Percentiles rank a stretch among this genome's conserved stretches.
Conservation (phyloP, 1,139 yeast genomes). For the Geotrichum candidum region DNA sequence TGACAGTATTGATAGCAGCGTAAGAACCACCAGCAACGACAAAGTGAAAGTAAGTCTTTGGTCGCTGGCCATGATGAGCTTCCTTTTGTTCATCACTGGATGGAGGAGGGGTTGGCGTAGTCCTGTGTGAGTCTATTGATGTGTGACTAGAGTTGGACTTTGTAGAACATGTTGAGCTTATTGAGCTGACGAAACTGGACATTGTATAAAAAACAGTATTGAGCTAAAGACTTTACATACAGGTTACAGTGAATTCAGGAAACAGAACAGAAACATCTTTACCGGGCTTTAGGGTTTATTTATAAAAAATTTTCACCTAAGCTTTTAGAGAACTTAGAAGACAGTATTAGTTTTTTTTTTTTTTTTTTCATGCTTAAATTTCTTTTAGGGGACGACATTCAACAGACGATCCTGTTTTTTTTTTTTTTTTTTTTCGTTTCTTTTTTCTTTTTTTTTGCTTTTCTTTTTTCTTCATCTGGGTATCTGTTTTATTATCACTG, state of each 20-base stretch:
- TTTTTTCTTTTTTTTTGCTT: neutral
- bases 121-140: neutral
- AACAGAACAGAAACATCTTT: neutral
- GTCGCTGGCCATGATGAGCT: neutral
- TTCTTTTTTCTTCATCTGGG: neutral
- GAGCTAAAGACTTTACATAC: neutral
- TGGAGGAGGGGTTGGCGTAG: neutral
- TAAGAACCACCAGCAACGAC: conserved; percentile 17
- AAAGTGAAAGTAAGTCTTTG: conserved; percentile 5
- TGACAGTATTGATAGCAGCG: conserved; percentile 14
- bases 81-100: neutral
- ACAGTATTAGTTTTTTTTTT: neutral
- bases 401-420: too few species aligned
- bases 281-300: neutral
- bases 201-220: neutral
- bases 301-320: neutral
- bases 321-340: neutral
- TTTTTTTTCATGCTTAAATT: too few species aligned
- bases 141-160: neutral
- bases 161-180: neutral
- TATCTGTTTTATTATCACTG: neutral
- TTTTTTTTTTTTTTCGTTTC: neutral
- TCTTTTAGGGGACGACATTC: too few species aligned
- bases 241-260: neutral
- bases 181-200: neutral